Base-by-base conservation (phyloP, 2,329 filamentous ascomycete species). In the Clarireedia hainanense region DNA sequence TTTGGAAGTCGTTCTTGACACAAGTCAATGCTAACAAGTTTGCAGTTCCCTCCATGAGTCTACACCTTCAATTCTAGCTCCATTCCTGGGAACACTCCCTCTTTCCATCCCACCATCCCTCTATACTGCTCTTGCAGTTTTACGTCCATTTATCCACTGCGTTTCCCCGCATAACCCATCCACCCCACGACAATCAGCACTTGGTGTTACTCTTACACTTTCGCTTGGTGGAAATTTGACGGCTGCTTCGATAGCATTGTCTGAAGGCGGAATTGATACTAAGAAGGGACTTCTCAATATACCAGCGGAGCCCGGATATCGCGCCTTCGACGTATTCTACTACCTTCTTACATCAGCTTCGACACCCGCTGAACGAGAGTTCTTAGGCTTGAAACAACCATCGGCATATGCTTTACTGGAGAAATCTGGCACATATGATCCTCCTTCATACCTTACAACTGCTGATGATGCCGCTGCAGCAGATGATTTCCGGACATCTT, bases 261-360 rank as follows among this genome's bases (percentile, higher is more conserved):
- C 92, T 0, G 87, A 90, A 40, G 88, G 89, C 3, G 94, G 94
- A 17, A 88, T 99, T 58, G 89, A 99, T 68, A 94, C 91, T 0
- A 74, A 78, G 20, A 83, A 83, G 60, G 94, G 92, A 43, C 76
- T 99, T 10, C 76, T 96, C 15, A 84, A 88, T 56, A 83, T 99
- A 15, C 89, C 94, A 0, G 72, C 84, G 0, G 84, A 96, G 67
- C 68, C 83, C 6, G 94, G 94, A 12, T 90, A 90, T 71, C 85
- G 94, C 60, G 94, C 92, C 3, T 99, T 99, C 64, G 92, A 99
- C 68, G 94, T 95, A 50, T 97, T 99, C 69, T 97, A 99, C 74
- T 97, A 96, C 66, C 82, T 99, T 0, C 79, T 97, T 43, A 95
- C 91, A 0, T 91, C 88, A n/a, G 88, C 89, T 0, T 95, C 94